These are phyloP conservation scores for Parathielavia hyrcaniae DNA, from an alignment of 495 filamentous ascomycete genomes.

Conservation along the genomic window DNA sequence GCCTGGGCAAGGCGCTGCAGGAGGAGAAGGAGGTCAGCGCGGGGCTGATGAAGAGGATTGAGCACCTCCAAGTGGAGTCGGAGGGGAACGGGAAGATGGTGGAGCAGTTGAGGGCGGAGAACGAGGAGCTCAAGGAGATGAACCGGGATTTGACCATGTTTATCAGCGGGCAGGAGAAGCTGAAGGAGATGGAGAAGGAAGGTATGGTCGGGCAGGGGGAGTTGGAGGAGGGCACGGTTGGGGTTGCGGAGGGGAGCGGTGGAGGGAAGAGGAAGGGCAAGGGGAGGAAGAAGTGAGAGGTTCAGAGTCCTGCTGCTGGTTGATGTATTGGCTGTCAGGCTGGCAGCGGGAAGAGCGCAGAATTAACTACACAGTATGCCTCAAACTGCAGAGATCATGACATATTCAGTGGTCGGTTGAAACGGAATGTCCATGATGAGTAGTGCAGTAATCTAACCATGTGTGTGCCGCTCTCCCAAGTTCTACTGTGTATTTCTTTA, in stretches of 20 bases:
- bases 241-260: slow-evolving; percentile 29
- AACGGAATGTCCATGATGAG: too few species aligned
- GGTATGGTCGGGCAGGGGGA: slow-evolving; percentile 55
- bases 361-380: too few species aligned
- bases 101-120: slow-evolving; percentile 49
- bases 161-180: slow-evolving; percentile 73
- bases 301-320: not conserved
- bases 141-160: slow-evolving; percentile 90
- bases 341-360: not conserved
- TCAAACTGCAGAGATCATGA: too few species aligned
- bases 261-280: slow-evolving; percentile 50
- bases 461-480: too few species aligned
- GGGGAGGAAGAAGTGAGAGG: slow-evolving; percentile 31
- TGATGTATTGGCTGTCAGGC: not conserved
- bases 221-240: slow-evolving; percentile 45
- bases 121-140: slow-evolving; percentile 65
- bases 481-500: too few species aligned
- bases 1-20: slow-evolving; percentile 66
- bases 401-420: too few species aligned
- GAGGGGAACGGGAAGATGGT: slow-evolving; percentile 49
- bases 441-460: too few species aligned
- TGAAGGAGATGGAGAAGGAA: slow-evolving; percentile 60
- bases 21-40: slow-evolving; percentile 85
- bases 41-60: slow-evolving; percentile 69
- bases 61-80: slow-evolving; percentile 56